These are phyloP conservation scores for Trichoderma pleuroti DNA, from an alignment of 2,329 filamentous ascomycete species.

Conservation along the genomic window DNA sequence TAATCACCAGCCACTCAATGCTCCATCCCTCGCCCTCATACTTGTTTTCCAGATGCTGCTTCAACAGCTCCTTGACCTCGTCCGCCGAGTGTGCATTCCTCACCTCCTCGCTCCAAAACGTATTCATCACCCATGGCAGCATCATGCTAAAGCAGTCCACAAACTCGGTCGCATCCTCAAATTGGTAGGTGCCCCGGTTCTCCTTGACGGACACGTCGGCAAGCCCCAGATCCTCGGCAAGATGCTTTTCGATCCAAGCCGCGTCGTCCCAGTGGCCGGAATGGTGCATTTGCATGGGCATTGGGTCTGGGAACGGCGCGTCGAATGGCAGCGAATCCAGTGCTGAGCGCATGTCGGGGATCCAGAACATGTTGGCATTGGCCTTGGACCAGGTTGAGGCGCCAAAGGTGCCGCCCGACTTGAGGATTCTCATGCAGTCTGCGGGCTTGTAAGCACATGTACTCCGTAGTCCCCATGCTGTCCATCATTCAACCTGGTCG, in stretches of 20 bases:
- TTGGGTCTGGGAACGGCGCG: slow-evolving; percentile 33
- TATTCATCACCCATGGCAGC: slow-evolving; percentile 36
- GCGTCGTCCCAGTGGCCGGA: slow-evolving; percentile 40
- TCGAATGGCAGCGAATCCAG: slow-evolving; percentile 41
- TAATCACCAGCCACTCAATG: slow-evolving; percentile 27
- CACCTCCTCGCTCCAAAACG: slow-evolving; percentile 40
- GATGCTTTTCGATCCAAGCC: slow-evolving; percentile 37
- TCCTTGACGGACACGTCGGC: slow-evolving; percentile 36
- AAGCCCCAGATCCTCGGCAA: slow-evolving; percentile 35
- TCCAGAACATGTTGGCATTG: slow-evolving; percentile 35
- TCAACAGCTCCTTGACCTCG: slow-evolving; percentile 37
- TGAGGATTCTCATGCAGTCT: slow-evolving; percentile 39
- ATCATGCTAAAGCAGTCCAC: slow-evolving; percentile 37
- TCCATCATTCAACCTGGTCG: not conserved
- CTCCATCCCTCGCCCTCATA: slow-evolving; percentile 31
- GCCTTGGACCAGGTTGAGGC: slow-evolving; percentile 36
- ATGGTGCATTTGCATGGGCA: slow-evolving; percentile 40
- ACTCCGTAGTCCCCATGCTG: not conserved
- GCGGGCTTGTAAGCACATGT: not conserved
- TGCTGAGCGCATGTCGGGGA: slow-evolving; percentile 36
- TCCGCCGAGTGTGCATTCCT: slow-evolving; percentile 33
- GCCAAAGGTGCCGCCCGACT: slow-evolving; percentile 38
- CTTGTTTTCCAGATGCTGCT: slow-evolving; percentile 39
- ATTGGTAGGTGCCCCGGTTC: slow-evolving; percentile 26
- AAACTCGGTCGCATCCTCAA: slow-evolving; percentile 37